Conservation (phyloP, 1,284 basidiomycete genomes). For the Puccinia hordei region DNA sequence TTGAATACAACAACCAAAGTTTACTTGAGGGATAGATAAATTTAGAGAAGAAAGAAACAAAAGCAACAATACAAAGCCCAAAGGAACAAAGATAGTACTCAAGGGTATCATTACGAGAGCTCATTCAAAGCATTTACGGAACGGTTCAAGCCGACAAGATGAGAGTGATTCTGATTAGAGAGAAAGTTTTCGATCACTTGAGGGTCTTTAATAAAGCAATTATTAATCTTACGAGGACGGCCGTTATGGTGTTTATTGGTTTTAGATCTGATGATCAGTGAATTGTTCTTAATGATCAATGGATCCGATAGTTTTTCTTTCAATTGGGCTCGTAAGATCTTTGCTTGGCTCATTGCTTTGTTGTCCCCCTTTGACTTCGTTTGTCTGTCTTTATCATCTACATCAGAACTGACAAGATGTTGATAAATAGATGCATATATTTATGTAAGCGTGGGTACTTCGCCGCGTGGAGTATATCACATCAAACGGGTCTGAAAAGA, state of each 20-base stretch:
- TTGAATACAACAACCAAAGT: background rate
- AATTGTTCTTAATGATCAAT: constrained; percentile 29
- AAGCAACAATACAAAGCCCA: background rate
- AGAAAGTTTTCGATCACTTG: constrained; percentile 30
- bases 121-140: constrained; percentile 46
- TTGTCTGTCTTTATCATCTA: background rate
- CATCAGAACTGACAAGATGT: background rate
- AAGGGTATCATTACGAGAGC: background rate
- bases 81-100: too few species aligned
- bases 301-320: constrained; percentile 27
- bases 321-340: background rate
- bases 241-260: background rate
- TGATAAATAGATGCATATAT: background rate
- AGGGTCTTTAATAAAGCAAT: constrained; percentile 48
- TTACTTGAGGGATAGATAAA: background rate
- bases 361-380: background rate
- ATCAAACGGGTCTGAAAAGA: background rate
- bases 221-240: background rate
- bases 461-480: background rate
- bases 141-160: constrained; percentile 32
- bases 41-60: background rate
- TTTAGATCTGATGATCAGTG: constrained; percentile 18
- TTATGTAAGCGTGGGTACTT: constrained; percentile 9
- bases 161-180: constrained; percentile 33
- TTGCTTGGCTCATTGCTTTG: background rate